Evolutionary conservation across 352 stramenopile species (phyloP).

Genomic region (Pythium coloratum): DNA sequence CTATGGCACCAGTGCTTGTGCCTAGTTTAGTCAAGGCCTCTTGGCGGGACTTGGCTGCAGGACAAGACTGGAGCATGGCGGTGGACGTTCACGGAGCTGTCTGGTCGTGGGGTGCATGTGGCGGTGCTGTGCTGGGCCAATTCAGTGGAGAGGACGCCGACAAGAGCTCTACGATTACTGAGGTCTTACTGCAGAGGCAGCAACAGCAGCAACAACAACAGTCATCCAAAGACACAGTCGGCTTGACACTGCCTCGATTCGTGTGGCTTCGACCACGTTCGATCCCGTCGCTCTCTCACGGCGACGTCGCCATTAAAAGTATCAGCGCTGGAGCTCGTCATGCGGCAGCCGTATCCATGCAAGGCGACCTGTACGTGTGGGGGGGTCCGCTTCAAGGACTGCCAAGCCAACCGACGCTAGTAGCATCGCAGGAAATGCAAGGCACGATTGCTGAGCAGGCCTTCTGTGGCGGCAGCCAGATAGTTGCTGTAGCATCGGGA

Average conservation of each 20-base stretch:
- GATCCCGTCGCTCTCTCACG: slow-evolving; percentile 40
- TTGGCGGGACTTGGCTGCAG: slow-evolving; percentile 58
- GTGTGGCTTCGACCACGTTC: slow-evolving; percentile 33
- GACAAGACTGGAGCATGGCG: slow-evolving; percentile 80
- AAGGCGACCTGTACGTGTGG: slow-evolving; percentile 93
- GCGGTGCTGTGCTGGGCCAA: slow-evolving; percentile 61
- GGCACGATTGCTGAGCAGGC: slow-evolving; percentile 43
- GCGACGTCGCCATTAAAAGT: slow-evolving; percentile 36
- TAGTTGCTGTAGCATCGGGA: slow-evolving; percentile 46
- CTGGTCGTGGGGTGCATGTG: slow-evolving; percentile 80
- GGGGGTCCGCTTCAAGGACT: slow-evolving; percentile 26
- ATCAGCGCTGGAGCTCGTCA: slow-evolving; percentile 89
- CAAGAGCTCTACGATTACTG: slow-evolving; percentile 29
- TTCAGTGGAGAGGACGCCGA: slow-evolving; percentile 20
- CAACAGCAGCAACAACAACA: slow-evolving; percentile 19
- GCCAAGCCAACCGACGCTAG: slow-evolving; percentile 17
- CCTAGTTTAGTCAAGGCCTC: not conserved
- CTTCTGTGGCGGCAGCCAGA: slow-evolving; percentile 48
- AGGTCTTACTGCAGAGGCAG: slow-evolving; percentile 50
- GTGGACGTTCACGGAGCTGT: slow-evolving; percentile 62
- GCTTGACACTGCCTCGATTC: slow-evolving; percentile 30
- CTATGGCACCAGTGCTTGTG: slow-evolving; percentile 25
- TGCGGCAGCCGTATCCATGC: slow-evolving; percentile 79
- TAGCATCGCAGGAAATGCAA: slow-evolving; percentile 22
- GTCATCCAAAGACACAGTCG: not conserved